phyloP scores from a whole-genome alignment of 1,284 basidiomycete species.

The Anthracocystis walkeri region DNA sequence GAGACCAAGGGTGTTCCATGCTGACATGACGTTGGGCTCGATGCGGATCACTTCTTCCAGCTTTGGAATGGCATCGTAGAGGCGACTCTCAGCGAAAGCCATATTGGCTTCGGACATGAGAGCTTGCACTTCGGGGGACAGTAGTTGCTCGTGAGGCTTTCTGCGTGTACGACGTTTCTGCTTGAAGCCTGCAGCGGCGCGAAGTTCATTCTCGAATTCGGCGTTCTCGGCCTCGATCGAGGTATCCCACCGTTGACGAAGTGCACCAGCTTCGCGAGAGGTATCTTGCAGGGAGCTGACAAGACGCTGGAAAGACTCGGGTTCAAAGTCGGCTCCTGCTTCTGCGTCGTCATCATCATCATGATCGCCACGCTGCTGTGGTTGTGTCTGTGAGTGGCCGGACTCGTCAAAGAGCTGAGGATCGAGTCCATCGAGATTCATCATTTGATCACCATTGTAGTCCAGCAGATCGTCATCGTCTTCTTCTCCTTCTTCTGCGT shows the following conservation, averaged over 20 bases:
- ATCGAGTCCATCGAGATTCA: constrained; percentile 16
- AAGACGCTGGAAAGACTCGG: constrained; percentile 52
- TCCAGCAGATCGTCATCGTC: constrained; percentile 8
- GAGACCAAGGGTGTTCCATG: constrained; percentile 87
- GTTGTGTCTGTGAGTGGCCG: background rate
- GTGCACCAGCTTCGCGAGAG: constrained; percentile 38
- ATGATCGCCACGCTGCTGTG: background rate
- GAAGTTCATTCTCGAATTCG: constrained; percentile 63
- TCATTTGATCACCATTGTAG: background rate
- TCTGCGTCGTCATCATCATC: constrained; percentile 12
- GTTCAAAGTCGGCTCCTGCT: constrained; percentile 43
- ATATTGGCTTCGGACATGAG: constrained; percentile 88
- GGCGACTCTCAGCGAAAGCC: constrained; percentile 81
- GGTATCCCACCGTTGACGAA: constrained; percentile 53
- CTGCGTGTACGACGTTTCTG: constrained; percentile 34
- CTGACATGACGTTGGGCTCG: constrained; percentile 83
- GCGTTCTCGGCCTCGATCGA: constrained; percentile 61
- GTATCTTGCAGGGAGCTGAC: constrained; percentile 55
- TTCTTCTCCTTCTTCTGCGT: constrained; percentile 18
- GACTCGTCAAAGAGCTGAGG: constrained; percentile 16
- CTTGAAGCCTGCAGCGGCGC: constrained; percentile 57
- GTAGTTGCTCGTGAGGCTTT: constrained; percentile 56
- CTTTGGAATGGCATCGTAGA: constrained; percentile 79
- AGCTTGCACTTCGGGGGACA: constrained; percentile 84
- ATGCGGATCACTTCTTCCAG: constrained; percentile 94